phyloP scores from a whole-genome alignment of 2,329 filamentous ascomycete species.

The Neocatenulostroma microsporum region DNA sequence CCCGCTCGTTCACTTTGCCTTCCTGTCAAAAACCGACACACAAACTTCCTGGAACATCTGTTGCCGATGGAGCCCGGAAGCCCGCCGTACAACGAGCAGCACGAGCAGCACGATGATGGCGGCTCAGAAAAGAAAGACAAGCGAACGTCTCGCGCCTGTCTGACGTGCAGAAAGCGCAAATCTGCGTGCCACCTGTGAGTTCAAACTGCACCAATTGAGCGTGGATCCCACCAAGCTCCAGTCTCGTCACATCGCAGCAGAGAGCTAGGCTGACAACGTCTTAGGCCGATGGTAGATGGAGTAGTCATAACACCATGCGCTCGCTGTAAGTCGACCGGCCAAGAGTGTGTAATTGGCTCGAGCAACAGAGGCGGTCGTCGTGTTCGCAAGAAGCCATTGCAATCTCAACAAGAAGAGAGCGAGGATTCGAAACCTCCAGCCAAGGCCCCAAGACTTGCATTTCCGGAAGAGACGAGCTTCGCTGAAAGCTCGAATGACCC shows the following conservation, averaged over 20 bases:
- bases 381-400: slow-evolving; percentile 45
- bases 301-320: slow-evolving; percentile 48
- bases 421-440: slow-evolving; percentile 22
- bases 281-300: slow-evolving; percentile 39
- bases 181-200: slow-evolving; percentile 19
- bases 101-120: too few relatives aligned
- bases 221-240: too few relatives aligned
- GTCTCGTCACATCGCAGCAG: too few relatives aligned
- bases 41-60: too few relatives aligned
- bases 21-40: too few relatives aligned
- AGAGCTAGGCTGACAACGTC: slow-evolving; percentile 8
- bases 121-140: slow-evolving; percentile 17
- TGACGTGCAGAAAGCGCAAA: slow-evolving; percentile 19
- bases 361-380: slow-evolving; percentile 53
- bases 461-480: neutral
- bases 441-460: slow-evolving; percentile 12
- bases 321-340: slow-evolving; percentile 50
- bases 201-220: neutral
- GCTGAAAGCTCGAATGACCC: neutral
- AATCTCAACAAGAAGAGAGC: too few relatives aligned
- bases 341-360: slow-evolving; percentile 52
- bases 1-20: too few relatives aligned
- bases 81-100: too few relatives aligned
- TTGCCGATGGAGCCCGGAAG: too few relatives aligned
- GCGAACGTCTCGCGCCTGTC: slow-evolving; percentile 17